These are phyloP conservation scores for Colletotrichum sp. DNA, from an alignment of 2,329 filamentous ascomycete genomes.

Conservation along the genomic window DNA sequence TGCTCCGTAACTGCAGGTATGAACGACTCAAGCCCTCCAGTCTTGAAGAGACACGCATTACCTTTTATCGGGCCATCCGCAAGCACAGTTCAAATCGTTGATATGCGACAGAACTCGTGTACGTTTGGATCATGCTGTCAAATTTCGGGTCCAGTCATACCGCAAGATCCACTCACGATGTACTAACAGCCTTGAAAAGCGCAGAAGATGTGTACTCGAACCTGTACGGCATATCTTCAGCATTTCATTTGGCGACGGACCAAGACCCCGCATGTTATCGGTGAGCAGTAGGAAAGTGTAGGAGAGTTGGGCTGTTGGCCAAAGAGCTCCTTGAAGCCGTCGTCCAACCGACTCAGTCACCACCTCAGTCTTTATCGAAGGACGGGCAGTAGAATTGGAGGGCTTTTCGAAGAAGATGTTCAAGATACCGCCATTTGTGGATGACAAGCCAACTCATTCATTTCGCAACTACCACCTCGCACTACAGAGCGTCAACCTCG, in stretches of 20 bases:
- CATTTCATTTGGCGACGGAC: background rate
- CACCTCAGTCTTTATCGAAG: background rate
- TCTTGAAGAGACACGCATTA: background rate
- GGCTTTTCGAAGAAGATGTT: rapidly evolving
- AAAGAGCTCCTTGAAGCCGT: background rate
- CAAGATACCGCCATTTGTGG: background rate
- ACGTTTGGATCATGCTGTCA: background rate
- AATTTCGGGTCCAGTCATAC: background rate
- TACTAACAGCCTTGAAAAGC: background rate
- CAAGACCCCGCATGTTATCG: background rate
- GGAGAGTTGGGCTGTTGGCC: background rate
- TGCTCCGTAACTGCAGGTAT: background rate
- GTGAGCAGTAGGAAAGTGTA: rapidly evolving
- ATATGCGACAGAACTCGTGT: background rate
- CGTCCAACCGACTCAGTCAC: background rate
- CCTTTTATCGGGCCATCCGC: background rate
- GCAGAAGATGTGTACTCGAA: background rate
- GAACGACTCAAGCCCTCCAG: background rate
- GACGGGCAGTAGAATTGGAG: background rate
- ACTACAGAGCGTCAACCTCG: background rate
- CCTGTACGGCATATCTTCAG: background rate
- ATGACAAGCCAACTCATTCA: background rate
- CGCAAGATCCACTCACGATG: background rate
- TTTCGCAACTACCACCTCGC: background rate
- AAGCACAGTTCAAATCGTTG: background rate